phyloP scores from a whole-genome alignment of 116 monocot genomes.

The Posidonia oceanica region DNA sequence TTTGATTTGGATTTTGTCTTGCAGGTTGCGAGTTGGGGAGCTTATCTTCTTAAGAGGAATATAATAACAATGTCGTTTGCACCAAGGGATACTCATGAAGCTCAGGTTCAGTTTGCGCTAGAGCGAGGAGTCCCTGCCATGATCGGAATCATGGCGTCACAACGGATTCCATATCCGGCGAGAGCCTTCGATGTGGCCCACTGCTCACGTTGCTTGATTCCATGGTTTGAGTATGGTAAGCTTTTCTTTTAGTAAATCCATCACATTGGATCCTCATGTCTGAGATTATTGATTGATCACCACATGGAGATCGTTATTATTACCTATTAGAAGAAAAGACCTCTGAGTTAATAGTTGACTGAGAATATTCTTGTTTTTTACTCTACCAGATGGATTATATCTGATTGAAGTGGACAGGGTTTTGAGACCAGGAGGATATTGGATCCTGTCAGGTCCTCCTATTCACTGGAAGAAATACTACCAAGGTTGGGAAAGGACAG shows the following conservation, averaged over 20 bases:
- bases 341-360: not conserved
- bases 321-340: no score
- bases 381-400: constrained; percentile 48
- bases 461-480: constrained; percentile 63
- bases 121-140: constrained; percentile 64
- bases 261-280: not conserved
- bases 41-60: constrained; percentile 51
- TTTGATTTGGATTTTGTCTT: not conserved
- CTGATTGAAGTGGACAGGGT: constrained; percentile 71
- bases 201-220: constrained; percentile 53
- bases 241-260: not conserved
- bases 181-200: constrained; percentile 58
- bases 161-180: constrained; percentile 45
- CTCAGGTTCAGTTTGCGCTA: constrained; percentile 59
- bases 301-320: no score
- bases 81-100: constrained; percentile 54
- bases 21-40: constrained; percentile 65
- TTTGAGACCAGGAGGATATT: constrained; percentile 71
- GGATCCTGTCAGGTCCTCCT: constrained; percentile 79
- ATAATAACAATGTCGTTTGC: constrained; percentile 61
- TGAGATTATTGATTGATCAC: no score
- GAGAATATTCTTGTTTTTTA: not conserved
- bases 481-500: constrained; percentile 68
- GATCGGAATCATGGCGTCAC: constrained; percentile 47
- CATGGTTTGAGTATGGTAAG: constrained; percentile 36